These are phyloP conservation scores for Plasmodium ovale DNA, from an alignment of 169 alveolate genomes.

Conservation along the genomic window DNA sequence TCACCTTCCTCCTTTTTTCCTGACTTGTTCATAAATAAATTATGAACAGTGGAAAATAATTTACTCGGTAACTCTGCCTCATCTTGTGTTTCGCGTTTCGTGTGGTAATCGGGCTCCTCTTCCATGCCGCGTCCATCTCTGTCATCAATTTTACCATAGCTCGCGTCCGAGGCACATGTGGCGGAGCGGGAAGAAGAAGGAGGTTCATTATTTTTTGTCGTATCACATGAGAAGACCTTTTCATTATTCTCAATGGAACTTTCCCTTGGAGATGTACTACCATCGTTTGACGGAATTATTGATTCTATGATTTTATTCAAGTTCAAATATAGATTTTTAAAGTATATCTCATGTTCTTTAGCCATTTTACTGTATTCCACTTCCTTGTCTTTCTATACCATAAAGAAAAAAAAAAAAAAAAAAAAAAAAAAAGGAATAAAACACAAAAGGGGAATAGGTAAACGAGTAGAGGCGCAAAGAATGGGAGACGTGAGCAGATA, in stretches of 20 bases:
- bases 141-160: too few relatives aligned
- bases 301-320: slow-evolving; percentile 45
- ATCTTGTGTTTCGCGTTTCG: not conserved
- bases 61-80: not conserved
- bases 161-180: too few relatives aligned
- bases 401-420: not conserved
- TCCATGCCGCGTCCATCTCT: not conserved
- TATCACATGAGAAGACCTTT: not conserved
- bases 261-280: not conserved
- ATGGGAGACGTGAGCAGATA: not conserved
- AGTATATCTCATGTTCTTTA: slow-evolving; percentile 55
- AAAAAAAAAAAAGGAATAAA: not conserved
- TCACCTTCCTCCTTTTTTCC: not conserved
- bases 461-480: not conserved
- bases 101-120: not conserved
- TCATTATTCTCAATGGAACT: slow-evolving; percentile 1
- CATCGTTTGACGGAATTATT: slow-evolving; percentile 6
- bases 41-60: not conserved
- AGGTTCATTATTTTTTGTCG: not conserved
- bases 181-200: slow-evolving; percentile 3
- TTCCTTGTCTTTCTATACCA: slow-evolving; percentile 49
- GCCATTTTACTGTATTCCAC: slow-evolving; percentile 40
- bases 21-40: not conserved
- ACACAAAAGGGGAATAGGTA: not conserved
- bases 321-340: slow-evolving; percentile 23